Evolutionary conservation across 495 filamentous ascomycete species (phyloP).

Genomic region (Podospora pseudopauciseta): DNA sequence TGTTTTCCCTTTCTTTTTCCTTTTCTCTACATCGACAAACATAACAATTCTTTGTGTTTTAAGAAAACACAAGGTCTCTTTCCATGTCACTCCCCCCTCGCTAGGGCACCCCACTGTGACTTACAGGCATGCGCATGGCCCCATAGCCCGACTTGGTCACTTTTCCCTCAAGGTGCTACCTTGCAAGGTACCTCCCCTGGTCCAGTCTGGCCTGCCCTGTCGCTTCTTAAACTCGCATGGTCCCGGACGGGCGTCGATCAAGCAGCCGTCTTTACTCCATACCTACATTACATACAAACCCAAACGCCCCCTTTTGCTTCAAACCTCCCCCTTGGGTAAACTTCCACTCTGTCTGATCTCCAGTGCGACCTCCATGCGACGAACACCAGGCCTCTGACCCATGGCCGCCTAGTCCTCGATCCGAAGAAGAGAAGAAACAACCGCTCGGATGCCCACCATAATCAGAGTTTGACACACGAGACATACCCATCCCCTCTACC

Average conservation of each 20-base stretch:
- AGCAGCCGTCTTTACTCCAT: constrained; percentile 30
- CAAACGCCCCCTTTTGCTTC: constrained; percentile 33
- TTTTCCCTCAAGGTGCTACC: constrained; percentile 15
- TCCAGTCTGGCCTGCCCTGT: constrained; percentile 29
- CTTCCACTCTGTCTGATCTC: constrained; percentile 44
- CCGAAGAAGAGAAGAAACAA: constrained; percentile 20
- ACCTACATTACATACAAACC: constrained; percentile 28
- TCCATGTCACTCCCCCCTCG: neutral
- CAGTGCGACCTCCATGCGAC: constrained; percentile 38
- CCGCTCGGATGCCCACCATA: constrained; percentile 47
- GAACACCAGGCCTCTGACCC: constrained; percentile 17
- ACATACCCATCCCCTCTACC: constrained; percentile 24
- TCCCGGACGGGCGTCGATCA: constrained; percentile 37
- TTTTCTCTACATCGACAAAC: constrained; percentile 11
- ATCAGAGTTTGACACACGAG: constrained; percentile 39
- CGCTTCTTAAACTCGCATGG: constrained; percentile 46
- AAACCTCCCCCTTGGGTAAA: constrained; percentile 36
- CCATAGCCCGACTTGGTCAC: constrained; percentile 23
- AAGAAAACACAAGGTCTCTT: neutral
- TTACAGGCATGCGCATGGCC: constrained; percentile 15
- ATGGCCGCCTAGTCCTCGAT: constrained; percentile 20
- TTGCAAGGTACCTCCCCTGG: constrained; percentile 10
- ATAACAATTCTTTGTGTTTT: constrained; percentile 4
- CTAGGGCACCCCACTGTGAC: constrained; percentile 6
- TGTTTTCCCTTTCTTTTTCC: constrained; percentile 6